phyloP scores from a whole-genome alignment of 1,284 basidiomycete genomes.

The Trichosporon asahii region DNA sequence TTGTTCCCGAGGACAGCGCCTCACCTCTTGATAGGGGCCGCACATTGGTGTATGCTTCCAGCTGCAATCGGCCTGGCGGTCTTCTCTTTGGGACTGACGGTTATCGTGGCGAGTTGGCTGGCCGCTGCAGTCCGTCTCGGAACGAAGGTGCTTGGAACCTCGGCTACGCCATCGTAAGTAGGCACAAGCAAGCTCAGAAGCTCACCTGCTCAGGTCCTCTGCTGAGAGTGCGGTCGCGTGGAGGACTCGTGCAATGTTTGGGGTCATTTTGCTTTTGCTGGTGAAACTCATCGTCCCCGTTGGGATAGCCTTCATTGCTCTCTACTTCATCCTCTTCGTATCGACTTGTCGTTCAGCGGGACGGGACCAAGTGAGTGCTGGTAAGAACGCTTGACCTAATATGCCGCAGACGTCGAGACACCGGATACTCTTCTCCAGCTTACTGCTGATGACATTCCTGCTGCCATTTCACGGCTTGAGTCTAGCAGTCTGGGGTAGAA shows the following conservation, averaged over 20 bases:
- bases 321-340: not conserved
- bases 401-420: not conserved
- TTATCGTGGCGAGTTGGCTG: not conserved
- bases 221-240: not conserved
- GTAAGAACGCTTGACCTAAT: not conserved
- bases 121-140: not conserved
- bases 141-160: not conserved
- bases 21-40: not conserved
- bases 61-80: not conserved
- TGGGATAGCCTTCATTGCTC: not conserved
- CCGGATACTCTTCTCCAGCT: conserved; percentile 55
- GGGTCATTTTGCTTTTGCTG: not conserved
- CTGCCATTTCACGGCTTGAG: conserved; percentile 75
- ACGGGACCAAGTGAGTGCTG: not conserved
- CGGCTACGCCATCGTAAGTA: not conserved
- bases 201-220: not conserved
- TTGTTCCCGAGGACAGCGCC: conserved; percentile 14
- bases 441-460: conserved; percentile 77
- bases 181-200: too few species aligned
- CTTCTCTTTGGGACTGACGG: not conserved
- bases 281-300: not conserved
- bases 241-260: not conserved
- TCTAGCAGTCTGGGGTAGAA: conserved; percentile 84
- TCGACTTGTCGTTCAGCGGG: not conserved
- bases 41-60: not conserved